Evolutionary conservation across 2,329 filamentous ascomycete species (phyloP).

Genomic region (Zymoseptoria crescenta): DNA sequence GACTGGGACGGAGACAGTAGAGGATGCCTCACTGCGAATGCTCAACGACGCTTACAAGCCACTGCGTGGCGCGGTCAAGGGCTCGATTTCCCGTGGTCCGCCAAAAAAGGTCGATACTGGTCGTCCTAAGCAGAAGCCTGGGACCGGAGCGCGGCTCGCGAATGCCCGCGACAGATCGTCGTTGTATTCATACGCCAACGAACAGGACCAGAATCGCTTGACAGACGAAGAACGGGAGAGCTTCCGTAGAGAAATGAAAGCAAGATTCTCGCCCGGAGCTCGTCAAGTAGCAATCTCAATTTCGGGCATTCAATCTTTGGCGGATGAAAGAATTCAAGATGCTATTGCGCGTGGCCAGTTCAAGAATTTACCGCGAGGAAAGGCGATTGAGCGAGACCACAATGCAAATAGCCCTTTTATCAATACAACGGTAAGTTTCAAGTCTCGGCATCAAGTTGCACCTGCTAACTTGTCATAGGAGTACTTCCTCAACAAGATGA

Average conservation of each 20-base stretch:
- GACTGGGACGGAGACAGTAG: conserved; percentile 66
- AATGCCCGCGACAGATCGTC: conserved; percentile 52
- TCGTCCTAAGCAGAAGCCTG: conserved; percentile 31
- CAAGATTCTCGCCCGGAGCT: conserved; percentile 67
- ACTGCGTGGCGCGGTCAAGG: conserved; percentile 35
- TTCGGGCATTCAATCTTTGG: conserved; percentile 69
- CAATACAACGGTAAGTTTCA: conserved; percentile 59
- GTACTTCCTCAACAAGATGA: conserved; percentile 98
- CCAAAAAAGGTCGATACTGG: conserved; percentile 41
- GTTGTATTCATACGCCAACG: conserved; percentile 44
- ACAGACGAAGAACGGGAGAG: conserved; percentile 66
- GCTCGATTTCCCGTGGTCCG: conserved; percentile 30
- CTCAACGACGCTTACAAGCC: conserved; percentile 55
- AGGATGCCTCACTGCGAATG: conserved; percentile 77
- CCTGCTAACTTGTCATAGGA: conserved; percentile 39
- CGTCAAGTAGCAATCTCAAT: conserved; percentile 68
- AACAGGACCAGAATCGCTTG: conserved; percentile 47
- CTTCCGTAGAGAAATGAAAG: conserved; percentile 64
- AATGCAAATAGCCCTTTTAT: conserved; percentile 81
- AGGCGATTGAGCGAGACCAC: conserved; percentile 70
- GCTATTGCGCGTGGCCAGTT: conserved; percentile 90
- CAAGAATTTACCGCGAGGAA: conserved; percentile 71
- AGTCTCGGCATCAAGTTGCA: background rate
- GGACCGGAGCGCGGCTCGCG: conserved; percentile 45
- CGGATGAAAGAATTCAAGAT: conserved; percentile 88